These are phyloP conservation scores for Pseudocercospora ulei DNA, from an alignment of 2,329 filamentous ascomycete species.

Conservation along the genomic window DNA sequence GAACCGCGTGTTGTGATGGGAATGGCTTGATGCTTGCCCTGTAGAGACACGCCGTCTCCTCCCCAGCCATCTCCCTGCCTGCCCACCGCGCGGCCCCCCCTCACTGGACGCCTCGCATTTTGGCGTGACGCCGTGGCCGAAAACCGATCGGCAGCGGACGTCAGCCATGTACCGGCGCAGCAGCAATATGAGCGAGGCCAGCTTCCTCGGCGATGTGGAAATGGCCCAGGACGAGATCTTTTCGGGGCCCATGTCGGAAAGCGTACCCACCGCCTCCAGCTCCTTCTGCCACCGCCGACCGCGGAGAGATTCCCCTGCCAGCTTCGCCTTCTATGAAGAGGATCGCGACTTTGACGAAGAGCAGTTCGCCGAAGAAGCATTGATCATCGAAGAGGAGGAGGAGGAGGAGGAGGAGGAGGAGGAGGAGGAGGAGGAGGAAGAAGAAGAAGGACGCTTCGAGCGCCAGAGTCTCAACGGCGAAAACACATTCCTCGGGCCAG, in stretches of 20 bases:
- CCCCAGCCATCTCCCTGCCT: neutral
- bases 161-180: constrained; percentile 49
- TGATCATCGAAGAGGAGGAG: constrained; percentile 40
- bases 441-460: constrained; percentile 36
- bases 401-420: constrained; percentile 41
- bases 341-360: constrained; percentile 52
- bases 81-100: neutral
- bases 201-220: constrained; percentile 85
- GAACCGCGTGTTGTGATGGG: too few species aligned
- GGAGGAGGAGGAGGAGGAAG: constrained; percentile 43
- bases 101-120: constrained; percentile 4
- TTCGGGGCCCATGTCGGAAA: constrained; percentile 86
- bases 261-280: constrained; percentile 86
- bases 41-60: constrained; percentile 5
- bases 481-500: constrained; percentile 32
- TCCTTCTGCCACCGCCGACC: constrained; percentile 76
- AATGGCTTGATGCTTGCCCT: too few species aligned
- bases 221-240: constrained; percentile 97
- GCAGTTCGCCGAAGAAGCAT: constrained; percentile 44
- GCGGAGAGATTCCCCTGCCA: constrained; percentile 73
- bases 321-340: constrained; percentile 76
- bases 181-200: constrained; percentile 57
- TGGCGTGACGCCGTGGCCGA: constrained; percentile 16
- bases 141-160: constrained; percentile 24
- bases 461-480: constrained; percentile 36